Base-by-base conservation (phyloP, 2,329 filamentous ascomycete species). In the Cercospora sp. region DNA sequence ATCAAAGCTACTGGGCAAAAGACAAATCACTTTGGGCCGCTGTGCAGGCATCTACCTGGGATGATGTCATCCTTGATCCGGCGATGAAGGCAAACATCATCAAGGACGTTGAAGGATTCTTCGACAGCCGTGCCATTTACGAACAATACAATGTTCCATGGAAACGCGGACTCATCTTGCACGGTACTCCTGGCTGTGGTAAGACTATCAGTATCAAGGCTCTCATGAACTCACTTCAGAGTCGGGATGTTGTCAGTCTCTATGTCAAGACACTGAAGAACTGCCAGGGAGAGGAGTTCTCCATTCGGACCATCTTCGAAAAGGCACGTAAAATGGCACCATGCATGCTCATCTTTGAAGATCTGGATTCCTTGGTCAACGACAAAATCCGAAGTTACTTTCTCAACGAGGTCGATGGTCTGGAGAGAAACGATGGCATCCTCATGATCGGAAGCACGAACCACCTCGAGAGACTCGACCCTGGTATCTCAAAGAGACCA, bases 331-430 rank as follows among this genome's bases (percentile, higher is more conserved):
- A 85, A 69, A 84, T 86, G 71, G 85, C 89, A 0, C 90, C 90
- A 0, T 91, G 89, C 78, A 87, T 90, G 72, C 84, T 92, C 6
- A 86, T 92, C 51, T 89, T 92, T 66, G 90, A 92, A 76, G 90
- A 92, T 69, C 82, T 92, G 3, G 90, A 92, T 75, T 88, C 86
- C 3, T 84, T 91, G 42, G 85, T 92, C 55, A 84, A 83, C 16
- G 84, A 88, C 60, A 72, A 76, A 2, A 86, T 89, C 8, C 82
- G 89, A 20, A 87, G 84, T 66, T 91, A 90, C 80, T 92, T 92
- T 79, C 82, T 91, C 63, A 91, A 91, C 75, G 88, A 91, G 77
- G 64, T 91, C 10, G 90, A 92, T 71, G 90, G 89, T 0, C 83
- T 92, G 8, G 87, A 87, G 73, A 85, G 83, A 70, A 92, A 92